These are phyloP conservation scores for Orbilia brochopaga DNA, from an alignment of 2,329 filamentous ascomycete genomes.

Conservation along the genomic window DNA sequence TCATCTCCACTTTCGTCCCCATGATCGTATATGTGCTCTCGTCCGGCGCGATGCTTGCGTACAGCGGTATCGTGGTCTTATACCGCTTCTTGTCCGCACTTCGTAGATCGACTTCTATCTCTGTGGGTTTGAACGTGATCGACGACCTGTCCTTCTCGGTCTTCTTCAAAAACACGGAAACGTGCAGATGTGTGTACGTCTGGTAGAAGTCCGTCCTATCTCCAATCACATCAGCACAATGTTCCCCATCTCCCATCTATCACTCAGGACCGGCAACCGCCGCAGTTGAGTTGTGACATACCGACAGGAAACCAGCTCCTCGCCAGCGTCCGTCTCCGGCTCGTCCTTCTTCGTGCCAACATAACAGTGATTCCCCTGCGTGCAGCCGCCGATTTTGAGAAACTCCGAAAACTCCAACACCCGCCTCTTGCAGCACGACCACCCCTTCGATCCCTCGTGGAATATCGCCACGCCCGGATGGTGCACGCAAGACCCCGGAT, in stretches of 20 bases:
- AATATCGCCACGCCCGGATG: constrained; percentile 92
- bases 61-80: constrained; percentile 74
- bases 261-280: not conserved
- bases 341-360: constrained; percentile 73
- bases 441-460: constrained; percentile 95
- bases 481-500: constrained; percentile 79
- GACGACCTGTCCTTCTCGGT: constrained; percentile 81
- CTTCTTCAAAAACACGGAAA: constrained; percentile 94
- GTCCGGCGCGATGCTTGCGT: constrained; percentile 74
- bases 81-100: constrained; percentile 88
- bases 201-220: constrained; percentile 89
- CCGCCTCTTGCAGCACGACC: constrained; percentile 92
- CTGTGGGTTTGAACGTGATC: constrained; percentile 70
- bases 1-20: constrained; percentile 87
- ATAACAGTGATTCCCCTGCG: constrained; percentile 81
- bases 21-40: constrained; percentile 80
- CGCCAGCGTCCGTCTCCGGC: constrained; percentile 55
- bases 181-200: constrained; percentile 81
- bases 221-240: constrained; percentile 11
- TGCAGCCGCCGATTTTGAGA: constrained; percentile 92
- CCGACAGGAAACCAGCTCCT: constrained; percentile 64
- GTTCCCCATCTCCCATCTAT: too few species aligned
- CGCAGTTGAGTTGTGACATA: constrained; percentile 67
- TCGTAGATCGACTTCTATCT: constrained; percentile 78
- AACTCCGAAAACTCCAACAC: constrained; percentile 98